A percentile compares a stretch with the other conserved stretches of the same genome.
phyloP scores from a whole-genome alignment of 148 eudicot species.

The Rhododendron kiyosumense region DNA sequence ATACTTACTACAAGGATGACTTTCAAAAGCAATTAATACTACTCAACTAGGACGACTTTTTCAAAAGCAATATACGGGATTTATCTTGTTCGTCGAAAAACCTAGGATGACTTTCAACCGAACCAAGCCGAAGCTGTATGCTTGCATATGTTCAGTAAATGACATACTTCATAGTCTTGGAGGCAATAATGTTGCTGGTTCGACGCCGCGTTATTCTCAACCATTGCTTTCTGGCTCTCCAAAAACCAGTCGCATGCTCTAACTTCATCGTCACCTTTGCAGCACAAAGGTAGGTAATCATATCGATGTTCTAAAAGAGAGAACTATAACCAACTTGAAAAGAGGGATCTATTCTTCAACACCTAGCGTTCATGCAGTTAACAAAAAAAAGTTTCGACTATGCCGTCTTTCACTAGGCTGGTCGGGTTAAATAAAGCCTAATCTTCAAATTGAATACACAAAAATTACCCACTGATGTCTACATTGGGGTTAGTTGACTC shows the following conservation, averaged over 20 bases:
- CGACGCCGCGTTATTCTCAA: neutral
- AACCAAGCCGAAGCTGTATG: neutral
- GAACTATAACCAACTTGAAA: neutral
- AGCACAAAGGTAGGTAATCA: too few relatives aligned
- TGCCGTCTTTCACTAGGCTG: neutral
- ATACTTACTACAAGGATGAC: neutral
- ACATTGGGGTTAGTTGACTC: neutral
- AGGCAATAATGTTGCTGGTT: neutral
- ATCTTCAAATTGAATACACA: neutral
- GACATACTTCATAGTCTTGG: neutral
- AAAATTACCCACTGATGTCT: neutral
- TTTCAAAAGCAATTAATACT: neutral
- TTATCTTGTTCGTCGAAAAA: too few relatives aligned
- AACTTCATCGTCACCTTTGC: neutral
- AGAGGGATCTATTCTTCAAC: neutral
- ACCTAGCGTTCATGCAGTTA: neutral
- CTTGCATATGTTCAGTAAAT: neutral
- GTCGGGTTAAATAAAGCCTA: neutral
- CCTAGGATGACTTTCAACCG: neutral
- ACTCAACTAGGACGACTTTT: neutral
- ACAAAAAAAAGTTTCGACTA: neutral
- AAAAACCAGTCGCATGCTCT: neutral
- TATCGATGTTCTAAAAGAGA: neutral
- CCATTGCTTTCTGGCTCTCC: neutral
- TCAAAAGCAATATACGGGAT: too few relatives aligned